These are phyloP conservation scores for Eimeria praecox DNA, from an alignment of 169 alveolate species.

Conservation along the genomic window DNA sequence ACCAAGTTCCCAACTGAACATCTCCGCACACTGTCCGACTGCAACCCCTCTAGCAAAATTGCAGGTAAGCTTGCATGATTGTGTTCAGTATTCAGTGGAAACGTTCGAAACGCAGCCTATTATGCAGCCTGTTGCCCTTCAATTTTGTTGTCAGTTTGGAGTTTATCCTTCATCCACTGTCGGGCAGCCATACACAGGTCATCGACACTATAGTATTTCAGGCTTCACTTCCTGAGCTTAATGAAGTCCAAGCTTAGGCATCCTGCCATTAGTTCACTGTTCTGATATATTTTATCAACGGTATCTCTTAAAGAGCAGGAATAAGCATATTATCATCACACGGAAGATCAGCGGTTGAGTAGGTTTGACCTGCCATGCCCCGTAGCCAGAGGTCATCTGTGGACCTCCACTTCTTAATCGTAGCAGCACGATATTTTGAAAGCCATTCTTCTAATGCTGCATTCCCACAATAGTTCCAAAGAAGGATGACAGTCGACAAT, in stretches of 20 bases:
- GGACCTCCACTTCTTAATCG: background rate
- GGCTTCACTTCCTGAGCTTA: background rate
- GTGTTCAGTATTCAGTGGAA: too few species aligned
- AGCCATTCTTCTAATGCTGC: background rate
- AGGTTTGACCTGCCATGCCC: background rate
- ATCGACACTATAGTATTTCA: background rate
- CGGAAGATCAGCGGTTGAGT: background rate
- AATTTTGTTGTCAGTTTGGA: too few species aligned
- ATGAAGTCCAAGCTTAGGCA: background rate
- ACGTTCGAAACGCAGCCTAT: too few species aligned
- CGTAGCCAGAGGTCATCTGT: background rate
- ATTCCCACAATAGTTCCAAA: background rate
- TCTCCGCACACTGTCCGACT: too few species aligned
- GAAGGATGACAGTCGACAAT: background rate
- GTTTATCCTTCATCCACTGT: too few species aligned
- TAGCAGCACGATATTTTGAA: background rate
- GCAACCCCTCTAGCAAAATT: too few species aligned
- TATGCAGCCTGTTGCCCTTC: too few species aligned
- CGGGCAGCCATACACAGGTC: too few species aligned
- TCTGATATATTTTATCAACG: too few species aligned
- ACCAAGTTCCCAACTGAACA: too few species aligned
- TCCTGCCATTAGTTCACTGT: background rate
- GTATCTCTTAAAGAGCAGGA: background rate
- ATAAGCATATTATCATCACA: background rate
- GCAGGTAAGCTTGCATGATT: too few species aligned